Evolutionary conservation across 2,329 filamentous ascomycete genomes (phyloP).

Genomic region (Apiospora malaysiana): DNA sequence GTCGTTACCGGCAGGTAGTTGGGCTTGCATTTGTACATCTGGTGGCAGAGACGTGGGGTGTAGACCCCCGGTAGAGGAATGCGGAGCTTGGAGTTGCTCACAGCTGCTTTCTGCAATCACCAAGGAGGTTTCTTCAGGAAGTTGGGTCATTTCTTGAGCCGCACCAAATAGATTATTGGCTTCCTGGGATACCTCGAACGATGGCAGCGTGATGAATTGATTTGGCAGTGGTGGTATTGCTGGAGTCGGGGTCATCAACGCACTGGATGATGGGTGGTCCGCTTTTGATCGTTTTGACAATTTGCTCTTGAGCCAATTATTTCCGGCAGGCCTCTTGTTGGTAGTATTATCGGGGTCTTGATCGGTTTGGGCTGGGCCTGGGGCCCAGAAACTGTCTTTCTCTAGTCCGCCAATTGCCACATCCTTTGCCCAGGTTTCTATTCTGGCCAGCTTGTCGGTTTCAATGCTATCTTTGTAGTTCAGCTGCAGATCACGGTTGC

Average conservation of each 20-base stretch:
- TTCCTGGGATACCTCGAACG: background rate
- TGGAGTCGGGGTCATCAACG: conserved; percentile 28
- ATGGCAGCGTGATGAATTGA: background rate
- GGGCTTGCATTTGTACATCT: background rate
- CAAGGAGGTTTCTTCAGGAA: background rate
- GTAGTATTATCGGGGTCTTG: conserved; percentile 24
- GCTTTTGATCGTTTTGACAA: conserved; percentile 33
- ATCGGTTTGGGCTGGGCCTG: conserved; percentile 21
- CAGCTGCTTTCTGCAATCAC: conserved; percentile 5
- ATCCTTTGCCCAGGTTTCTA: conserved; percentile 36
- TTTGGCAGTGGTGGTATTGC: conserved; percentile 11
- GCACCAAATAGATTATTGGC: background rate
- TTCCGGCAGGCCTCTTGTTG: conserved; percentile 32
- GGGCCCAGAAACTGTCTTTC: conserved; percentile 39
- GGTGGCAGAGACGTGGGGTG: conserved; percentile 4
- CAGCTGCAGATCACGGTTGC: conserved; percentile 34
- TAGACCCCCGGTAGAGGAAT: background rate
- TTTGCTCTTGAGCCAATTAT: conserved; percentile 38
- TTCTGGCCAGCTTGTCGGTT: conserved; percentile 31
- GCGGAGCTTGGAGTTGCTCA: background rate
- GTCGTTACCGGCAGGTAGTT: background rate
- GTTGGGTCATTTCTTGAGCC: background rate
- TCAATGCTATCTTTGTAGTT: conserved; percentile 24
- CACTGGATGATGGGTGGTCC: conserved; percentile 28
- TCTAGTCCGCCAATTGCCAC: conserved; percentile 29